A percentile compares a stretch with the other conserved stretches of the same genome.
Conservation (phyloP, 805 yeast genomes). For the Grigorovia transvaalensis region DNA sequence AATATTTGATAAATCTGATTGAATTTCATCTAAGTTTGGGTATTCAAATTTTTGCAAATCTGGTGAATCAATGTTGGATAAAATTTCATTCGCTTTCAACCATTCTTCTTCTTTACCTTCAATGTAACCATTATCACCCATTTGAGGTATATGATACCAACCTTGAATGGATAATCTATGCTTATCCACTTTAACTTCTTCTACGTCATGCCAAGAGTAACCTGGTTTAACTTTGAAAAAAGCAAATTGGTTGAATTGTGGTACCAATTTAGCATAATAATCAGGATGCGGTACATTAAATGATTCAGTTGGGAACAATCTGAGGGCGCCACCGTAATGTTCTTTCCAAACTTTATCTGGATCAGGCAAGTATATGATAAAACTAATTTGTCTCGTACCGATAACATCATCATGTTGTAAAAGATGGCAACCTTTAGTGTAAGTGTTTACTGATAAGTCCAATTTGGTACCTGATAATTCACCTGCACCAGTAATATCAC, state of each 20-base stretch:
- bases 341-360: conserved; percentile 86
- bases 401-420: conserved; percentile 96
- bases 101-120: conserved; percentile 67
- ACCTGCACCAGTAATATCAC: conserved; percentile 76
- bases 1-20: background rate
- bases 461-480: conserved; percentile 82
- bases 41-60: conserved; percentile 71
- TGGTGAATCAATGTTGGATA: conserved; percentile 68
- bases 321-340: conserved; percentile 85
- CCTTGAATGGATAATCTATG: conserved; percentile 92
- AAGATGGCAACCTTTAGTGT: conserved; percentile 86
- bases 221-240: conserved; percentile 96
- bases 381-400: conserved; percentile 87
- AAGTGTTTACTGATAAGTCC: conserved; percentile 86
- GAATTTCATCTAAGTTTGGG: conserved; percentile 38
- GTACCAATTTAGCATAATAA: conserved; percentile 56
- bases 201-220: conserved; percentile 92
- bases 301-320: conserved; percentile 75
- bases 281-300: conserved; percentile 89
- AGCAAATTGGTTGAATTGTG: conserved; percentile 93
- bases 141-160: conserved; percentile 97
- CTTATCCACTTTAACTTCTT: conserved; percentile 86
- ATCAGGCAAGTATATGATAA: conserved; percentile 84
- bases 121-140: conserved; percentile 76
- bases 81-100: conserved; percentile 61